Conservation (phyloP, 2,329 filamentous ascomycete species). For the Pleurostoma richardsiae region DNA sequence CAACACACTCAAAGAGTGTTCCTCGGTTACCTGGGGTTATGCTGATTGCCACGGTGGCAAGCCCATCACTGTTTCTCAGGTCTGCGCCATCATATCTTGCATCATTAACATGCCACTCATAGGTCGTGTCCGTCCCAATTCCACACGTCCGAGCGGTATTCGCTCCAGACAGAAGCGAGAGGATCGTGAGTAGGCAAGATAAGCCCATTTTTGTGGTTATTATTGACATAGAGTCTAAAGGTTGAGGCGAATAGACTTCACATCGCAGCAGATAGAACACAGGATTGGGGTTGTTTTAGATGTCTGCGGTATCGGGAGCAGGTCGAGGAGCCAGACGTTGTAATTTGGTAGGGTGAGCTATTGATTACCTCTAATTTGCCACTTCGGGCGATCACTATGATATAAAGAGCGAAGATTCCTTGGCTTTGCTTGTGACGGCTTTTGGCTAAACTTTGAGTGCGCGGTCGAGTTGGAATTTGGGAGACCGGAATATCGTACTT, state of each 20-base stretch:
- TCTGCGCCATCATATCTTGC: conserved; percentile 22
- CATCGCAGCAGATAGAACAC: neutral
- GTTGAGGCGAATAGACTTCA: neutral
- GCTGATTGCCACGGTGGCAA: conserved; percentile 20
- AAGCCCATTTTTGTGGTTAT: neutral
- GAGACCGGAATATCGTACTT: no score
- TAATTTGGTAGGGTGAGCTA: neutral
- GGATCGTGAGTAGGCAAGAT: neutral
- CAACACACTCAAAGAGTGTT: conserved; percentile 26
- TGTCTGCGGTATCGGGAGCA: neutral
- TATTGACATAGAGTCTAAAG: neutral
- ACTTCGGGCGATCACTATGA: neutral
- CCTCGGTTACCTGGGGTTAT: conserved; percentile 17
- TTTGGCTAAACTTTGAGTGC: conserved; percentile 5
- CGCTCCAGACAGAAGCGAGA: conserved; percentile 6
- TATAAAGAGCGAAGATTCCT: neutral
- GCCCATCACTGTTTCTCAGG: conserved; percentile 9
- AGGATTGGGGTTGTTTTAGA: neutral
- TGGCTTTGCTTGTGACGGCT: neutral
- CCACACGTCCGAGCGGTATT: conserved; percentile 18
- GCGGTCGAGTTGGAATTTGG: no score
- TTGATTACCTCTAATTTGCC: neutral
- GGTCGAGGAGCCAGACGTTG: neutral
- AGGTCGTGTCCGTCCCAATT: conserved; percentile 10
- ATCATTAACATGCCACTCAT: conserved; percentile 19